Conservation (phyloP, 2,329 filamentous ascomycete genomes). For the Fusarium udum region DNA sequence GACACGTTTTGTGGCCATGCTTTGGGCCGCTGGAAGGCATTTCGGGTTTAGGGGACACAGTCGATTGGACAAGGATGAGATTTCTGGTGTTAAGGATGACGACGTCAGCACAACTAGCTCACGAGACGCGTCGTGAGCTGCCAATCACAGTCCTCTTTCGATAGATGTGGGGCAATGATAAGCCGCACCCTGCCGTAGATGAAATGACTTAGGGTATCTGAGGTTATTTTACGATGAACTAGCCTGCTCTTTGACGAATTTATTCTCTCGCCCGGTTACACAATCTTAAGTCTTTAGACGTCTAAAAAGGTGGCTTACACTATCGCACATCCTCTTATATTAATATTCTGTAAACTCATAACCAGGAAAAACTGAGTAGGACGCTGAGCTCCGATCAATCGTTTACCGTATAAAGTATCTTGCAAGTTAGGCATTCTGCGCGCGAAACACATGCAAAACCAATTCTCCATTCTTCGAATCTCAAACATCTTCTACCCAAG, state of each 20-base stretch:
- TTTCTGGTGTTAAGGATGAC: background rate
- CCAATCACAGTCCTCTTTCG: background rate
- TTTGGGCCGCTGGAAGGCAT: background rate
- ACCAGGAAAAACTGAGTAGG: rapidly evolving
- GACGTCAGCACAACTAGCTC: background rate
- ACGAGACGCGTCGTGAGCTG: background rate
- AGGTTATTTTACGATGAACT: background rate
- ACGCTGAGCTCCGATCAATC: rapidly evolving
- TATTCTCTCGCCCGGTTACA: rapidly evolving
- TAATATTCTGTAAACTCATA: rapidly evolving
- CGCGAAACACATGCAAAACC: background rate
- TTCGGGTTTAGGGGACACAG: background rate
- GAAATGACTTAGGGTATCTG: background rate
- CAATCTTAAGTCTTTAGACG: background rate
- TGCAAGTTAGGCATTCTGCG: too few relatives aligned
- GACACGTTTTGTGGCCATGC: background rate
- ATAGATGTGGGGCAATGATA: background rate
- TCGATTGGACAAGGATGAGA: background rate
- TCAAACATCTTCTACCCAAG: background rate
- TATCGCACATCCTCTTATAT: rapidly evolving
- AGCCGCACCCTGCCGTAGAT: background rate
- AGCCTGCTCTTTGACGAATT: background rate
- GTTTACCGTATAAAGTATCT: too few relatives aligned
- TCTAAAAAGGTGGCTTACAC: rapidly evolving
- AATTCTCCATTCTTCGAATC: rapidly evolving